Evolutionary conservation across 768 basidiomycete species (phyloP).

Genomic region (Asterophora parasitica): DNA sequence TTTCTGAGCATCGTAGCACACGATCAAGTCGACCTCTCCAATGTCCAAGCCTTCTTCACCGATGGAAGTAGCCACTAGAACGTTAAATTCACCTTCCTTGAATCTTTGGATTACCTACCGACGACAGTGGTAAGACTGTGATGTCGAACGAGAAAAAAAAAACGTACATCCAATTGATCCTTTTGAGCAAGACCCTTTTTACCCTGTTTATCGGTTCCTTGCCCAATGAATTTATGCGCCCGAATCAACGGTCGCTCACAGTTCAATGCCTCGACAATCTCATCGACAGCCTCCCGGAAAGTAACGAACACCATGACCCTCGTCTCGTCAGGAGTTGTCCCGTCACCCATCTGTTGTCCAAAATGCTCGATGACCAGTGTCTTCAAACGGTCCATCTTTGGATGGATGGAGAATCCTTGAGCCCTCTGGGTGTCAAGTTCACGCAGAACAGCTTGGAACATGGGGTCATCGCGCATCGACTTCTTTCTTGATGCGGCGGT

Average conservation of each 20-base stretch:
- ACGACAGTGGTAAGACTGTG: constrained; percentile 6
- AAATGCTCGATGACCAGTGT: constrained; percentile 79
- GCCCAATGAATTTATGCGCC: constrained; percentile 86
- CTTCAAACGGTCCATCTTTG: constrained; percentile 87
- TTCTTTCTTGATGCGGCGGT: constrained; percentile 40
- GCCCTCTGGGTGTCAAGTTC: constrained; percentile 61
- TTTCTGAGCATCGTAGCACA: constrained; percentile 96
- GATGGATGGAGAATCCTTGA: constrained; percentile 64
- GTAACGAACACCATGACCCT: constrained; percentile 93
- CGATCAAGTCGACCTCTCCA: constrained; percentile 92
- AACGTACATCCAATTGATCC: constrained; percentile 78
- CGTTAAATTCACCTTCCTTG: constrained; percentile 83
- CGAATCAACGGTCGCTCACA: constrained; percentile 73
- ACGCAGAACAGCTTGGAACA: constrained; percentile 60
- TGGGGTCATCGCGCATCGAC: constrained; percentile 45
- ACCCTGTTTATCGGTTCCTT: constrained; percentile 79
- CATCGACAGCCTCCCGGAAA: constrained; percentile 87
- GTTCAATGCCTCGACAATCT: constrained; percentile 80
- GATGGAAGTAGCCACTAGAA: constrained; percentile 92
- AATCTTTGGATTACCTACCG: constrained; percentile 79
- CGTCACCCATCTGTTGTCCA: constrained; percentile 42
- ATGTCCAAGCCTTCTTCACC: constrained; percentile 99
- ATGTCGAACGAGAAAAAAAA: neutral
- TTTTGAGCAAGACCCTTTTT: constrained; percentile 87
- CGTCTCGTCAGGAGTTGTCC: constrained; percentile 39